Evolutionary conservation across 768 basidiomycete species (phyloP).

Genomic region (Boletus rufocinnamomeus): DNA sequence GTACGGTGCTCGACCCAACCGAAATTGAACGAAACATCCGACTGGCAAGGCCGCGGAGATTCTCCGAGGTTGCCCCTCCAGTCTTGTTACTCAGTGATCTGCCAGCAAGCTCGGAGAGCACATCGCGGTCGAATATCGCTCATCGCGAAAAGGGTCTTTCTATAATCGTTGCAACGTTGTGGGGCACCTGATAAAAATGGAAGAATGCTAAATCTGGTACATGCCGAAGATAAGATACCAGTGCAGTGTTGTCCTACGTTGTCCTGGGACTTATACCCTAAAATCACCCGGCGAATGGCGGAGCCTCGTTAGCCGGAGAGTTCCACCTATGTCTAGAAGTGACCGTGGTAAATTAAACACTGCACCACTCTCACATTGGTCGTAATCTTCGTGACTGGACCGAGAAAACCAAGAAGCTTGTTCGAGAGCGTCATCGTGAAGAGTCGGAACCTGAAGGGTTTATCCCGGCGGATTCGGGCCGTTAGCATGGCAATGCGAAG

Average conservation of each 20-base stretch:
- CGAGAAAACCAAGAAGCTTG: background rate
- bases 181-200: background rate
- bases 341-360: background rate
- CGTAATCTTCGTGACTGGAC: background rate
- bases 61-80: background rate
- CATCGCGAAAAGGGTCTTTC: too few relatives aligned
- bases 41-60: background rate
- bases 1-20: conserved; percentile 5
- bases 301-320: too few relatives aligned
- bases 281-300: too few relatives aligned
- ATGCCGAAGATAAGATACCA: too few relatives aligned
- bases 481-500: conserved; percentile 1
- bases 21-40: background rate
- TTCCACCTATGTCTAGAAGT: background rate
- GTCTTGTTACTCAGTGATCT: background rate
- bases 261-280: too few relatives aligned
- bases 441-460: background rate
- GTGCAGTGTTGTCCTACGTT: too few relatives aligned
- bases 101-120: too few relatives aligned
- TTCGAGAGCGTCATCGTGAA: background rate
- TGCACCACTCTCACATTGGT: background rate
- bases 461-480: background rate
- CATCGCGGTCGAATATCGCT: background rate
- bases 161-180: background rate
- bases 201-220: too few relatives aligned